Percentiles rank a stretch among this genome's conserved stretches.
Evolutionary conservation across 129 eudicot genomes (phyloP).

Genomic region (Sambucus nigra): DNA sequence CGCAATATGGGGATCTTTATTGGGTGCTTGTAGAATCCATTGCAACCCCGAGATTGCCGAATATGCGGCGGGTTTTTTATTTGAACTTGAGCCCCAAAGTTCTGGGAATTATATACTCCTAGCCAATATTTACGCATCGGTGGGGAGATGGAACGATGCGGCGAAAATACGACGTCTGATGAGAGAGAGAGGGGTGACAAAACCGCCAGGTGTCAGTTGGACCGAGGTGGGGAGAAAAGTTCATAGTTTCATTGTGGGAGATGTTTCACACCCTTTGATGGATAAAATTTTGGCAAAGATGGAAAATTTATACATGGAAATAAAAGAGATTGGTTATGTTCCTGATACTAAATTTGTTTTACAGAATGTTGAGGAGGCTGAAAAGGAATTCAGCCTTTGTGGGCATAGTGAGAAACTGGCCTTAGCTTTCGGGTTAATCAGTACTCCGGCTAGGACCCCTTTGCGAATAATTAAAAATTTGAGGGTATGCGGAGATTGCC

Average conservation of each 20-base stretch:
- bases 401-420: too few relatives aligned
- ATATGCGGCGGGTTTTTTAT: constrained; percentile 14
- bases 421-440: too few relatives aligned
- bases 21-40: too few relatives aligned
- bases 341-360: too few relatives aligned
- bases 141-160: constrained; percentile 17
- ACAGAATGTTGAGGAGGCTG: too few relatives aligned
- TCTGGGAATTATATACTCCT: constrained; percentile 17
- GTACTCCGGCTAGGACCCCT: too few relatives aligned
- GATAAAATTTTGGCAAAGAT: too few relatives aligned
- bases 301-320: too few relatives aligned
- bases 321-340: too few relatives aligned
- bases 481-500: too few relatives aligned
- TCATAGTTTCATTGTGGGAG: constrained; percentile 11
- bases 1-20: constrained; percentile 39
- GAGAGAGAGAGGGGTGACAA: constrained; percentile 9
- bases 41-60: constrained; percentile 11
- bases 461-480: constrained; percentile 5
- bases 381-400: too few relatives aligned
- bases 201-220: constrained; percentile 13
- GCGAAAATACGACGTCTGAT: constrained; percentile 8
- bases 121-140: constrained; percentile 12
- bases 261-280: constrained; percentile 7
- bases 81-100: constrained; percentile 13
- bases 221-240: too few relatives aligned